Evolutionary conservation across 768 basidiomycete species (phyloP).

Genomic region (Naematelia encephala): DNA sequence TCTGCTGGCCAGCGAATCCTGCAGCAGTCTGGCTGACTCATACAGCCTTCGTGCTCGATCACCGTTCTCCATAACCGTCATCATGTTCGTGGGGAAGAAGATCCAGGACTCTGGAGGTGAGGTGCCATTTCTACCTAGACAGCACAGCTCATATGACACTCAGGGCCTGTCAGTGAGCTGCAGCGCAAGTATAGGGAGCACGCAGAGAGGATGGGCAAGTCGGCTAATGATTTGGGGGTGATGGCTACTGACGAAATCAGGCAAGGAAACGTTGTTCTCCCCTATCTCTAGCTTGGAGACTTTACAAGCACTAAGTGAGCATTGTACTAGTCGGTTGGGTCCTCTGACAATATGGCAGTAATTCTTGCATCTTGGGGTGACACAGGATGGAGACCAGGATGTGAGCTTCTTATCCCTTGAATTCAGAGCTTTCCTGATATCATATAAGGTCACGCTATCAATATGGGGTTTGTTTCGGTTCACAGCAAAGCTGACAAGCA

Average conservation of each 20-base stretch:
- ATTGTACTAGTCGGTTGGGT: no score
- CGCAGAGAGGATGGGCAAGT: conserved; percentile 18
- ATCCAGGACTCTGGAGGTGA: conserved; percentile 6
- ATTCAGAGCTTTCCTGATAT: conserved; percentile 1
- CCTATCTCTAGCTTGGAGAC: conserved; percentile 18
- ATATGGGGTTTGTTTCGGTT: conserved; percentile 11
- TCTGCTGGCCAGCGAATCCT: no score
- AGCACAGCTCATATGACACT: neutral
- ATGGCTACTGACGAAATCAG: neutral
- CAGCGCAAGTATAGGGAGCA: conserved; percentile 10
- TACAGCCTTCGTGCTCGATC: conserved; percentile 16
- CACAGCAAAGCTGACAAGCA: neutral
- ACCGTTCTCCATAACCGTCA: conserved; percentile 16
- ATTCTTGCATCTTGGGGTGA: conserved; percentile 21
- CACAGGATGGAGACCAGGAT: conserved; percentile 19
- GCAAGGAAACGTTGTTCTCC: conserved; percentile 17
- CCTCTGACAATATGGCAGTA: conserved; percentile 8
- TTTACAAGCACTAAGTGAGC: conserved; percentile 18
- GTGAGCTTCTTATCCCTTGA: conserved; percentile 4
- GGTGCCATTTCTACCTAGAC: neutral
- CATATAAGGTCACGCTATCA: conserved; percentile 18
- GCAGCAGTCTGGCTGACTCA: no score
- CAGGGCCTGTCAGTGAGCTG: conserved; percentile 1
- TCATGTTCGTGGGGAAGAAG: conserved; percentile 15
- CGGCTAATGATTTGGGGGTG: neutral